These are phyloP conservation scores for Metschnikowia aberdeeniae DNA, from an alignment of 805 yeast genomes.

Conservation along the genomic window DNA sequence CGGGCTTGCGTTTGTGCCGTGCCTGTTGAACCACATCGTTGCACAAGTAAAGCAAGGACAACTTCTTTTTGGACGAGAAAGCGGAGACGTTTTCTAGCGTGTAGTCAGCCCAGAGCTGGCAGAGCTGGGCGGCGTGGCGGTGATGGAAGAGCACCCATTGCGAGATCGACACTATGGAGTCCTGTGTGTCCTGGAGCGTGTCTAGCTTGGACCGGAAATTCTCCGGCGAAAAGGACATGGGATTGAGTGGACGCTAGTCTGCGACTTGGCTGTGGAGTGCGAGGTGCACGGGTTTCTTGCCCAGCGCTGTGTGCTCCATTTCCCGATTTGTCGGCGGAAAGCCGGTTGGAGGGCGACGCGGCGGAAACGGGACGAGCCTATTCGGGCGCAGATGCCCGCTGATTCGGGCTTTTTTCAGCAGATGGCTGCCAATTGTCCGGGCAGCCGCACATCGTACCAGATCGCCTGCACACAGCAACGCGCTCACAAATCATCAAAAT, in stretches of 20 bases:
- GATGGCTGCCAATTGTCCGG: too few relatives aligned
- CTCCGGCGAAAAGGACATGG: conserved; percentile 52
- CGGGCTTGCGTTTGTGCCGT: conserved; percentile 54
- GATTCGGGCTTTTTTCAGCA: too few relatives aligned
- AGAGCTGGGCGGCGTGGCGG: conserved; percentile 51
- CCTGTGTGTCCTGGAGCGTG: conserved; percentile 57
- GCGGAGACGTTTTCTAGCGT: conserved; percentile 17
- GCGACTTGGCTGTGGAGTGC: neutral
- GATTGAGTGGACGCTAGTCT: neutral
- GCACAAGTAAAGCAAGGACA: conserved; percentile 63
- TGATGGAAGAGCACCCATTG: conserved; percentile 73
- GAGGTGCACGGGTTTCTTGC: conserved; percentile 3
- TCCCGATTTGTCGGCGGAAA: too few relatives aligned
- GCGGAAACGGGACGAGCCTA: too few relatives aligned
- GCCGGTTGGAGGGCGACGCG: too few relatives aligned
- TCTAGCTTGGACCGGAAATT: conserved; percentile 45
- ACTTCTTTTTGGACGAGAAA: conserved; percentile 30
- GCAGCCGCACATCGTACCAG: neutral
- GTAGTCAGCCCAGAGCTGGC: conserved; percentile 48
- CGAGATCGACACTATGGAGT: conserved; percentile 67
- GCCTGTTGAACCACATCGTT: conserved; percentile 84
- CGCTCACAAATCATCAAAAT: neutral
- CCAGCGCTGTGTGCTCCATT: too few relatives aligned
- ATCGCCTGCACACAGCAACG: neutral
- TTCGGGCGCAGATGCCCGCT: too few relatives aligned